Evolutionary conservation across 2,329 filamentous ascomycete species (phyloP).

Genomic region (Penicillium concentricum): DNA sequence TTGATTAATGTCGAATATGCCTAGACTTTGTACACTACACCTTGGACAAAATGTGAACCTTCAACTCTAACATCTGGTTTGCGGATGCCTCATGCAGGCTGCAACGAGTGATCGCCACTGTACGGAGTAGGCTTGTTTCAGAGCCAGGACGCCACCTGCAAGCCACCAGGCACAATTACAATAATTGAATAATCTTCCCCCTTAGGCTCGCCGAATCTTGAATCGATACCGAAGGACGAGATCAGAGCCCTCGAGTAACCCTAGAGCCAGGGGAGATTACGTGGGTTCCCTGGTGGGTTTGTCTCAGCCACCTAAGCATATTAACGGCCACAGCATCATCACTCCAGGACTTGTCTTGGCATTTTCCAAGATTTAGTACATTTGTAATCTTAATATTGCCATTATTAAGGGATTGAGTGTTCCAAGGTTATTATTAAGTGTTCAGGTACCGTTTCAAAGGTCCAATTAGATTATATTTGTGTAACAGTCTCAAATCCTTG

Average conservation of each 20-base stretch:
- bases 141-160: conserved; percentile 7
- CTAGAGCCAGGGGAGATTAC: not conserved
- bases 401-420: not conserved
- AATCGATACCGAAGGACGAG: too few relatives aligned
- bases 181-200: not conserved
- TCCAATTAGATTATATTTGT: too few relatives aligned
- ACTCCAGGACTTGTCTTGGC: not conserved
- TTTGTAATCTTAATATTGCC: too few relatives aligned
- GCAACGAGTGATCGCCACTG: not conserved
- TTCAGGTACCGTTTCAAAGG: too few relatives aligned
- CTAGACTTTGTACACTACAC: not conserved
- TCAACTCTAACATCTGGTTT: not conserved
- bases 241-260: too few relatives aligned
- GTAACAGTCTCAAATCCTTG: not conserved
- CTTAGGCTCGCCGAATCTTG: not conserved
- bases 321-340: not conserved
- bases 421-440: too few relatives aligned
- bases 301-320: conserved; percentile 4
- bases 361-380: not conserved
- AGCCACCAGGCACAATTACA: conserved; percentile 8
- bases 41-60: not conserved
- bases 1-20: not conserved
- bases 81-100: not conserved
- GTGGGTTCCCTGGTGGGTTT: not conserved
- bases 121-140: conserved; percentile 4